Base-by-base conservation (phyloP, 139 green algal genomes). In the Ettlia oleoabundans region DNA sequence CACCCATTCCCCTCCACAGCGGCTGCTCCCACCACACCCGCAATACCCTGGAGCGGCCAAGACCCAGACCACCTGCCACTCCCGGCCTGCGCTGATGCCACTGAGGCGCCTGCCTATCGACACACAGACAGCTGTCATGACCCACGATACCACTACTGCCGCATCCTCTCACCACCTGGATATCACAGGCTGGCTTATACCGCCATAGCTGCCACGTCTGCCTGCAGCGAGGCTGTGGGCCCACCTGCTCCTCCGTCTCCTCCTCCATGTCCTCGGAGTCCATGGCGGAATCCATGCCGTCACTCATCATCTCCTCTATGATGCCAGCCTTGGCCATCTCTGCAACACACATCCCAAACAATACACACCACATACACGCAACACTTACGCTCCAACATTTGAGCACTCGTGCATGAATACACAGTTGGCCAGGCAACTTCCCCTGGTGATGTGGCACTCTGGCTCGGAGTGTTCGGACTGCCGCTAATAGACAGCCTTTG, bases 311-410 rank as follows among this genome's bases (percentile, higher is more conserved):
- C 84, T 98, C 95, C n/a, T 96, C 90, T 40, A 98, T 97, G 62
- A 98, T 68, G 0, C 95, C 95, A 10, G 93, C 93, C 86, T 95
- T 96, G 78, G 88, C 89, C 94, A 98, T 98, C 87, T 98, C 93
- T 92, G 81, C 22, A 30, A 6, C 9, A 38, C n/a, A 2, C 5
- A 38, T 37, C 47, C 26, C 21, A 73, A 73, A 61, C 4, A 33
- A 24, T 38, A 65, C n/a, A n/a, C n/a, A n/a, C n/a, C n/a, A n/a
- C n/a, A n/a, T n/a, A n/a, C n/a, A n/a, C n/a, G n/a, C n/a, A n/a
- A n/a, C n/a, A n/a, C n/a, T n/a, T n/a, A n/a, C n/a, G n/a, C n/a
- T n/a, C n/a, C n/a, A n/a, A n/a, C n/a, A n/a, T n/a, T n/a, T n/a
- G n/a, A n/a, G 55, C 26, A 55, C 28, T 70, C n/a, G 73, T 51